Base-by-base conservation (phyloP, 1,284 basidiomycete genomes). In the Hymenochaete sp. region DNA sequence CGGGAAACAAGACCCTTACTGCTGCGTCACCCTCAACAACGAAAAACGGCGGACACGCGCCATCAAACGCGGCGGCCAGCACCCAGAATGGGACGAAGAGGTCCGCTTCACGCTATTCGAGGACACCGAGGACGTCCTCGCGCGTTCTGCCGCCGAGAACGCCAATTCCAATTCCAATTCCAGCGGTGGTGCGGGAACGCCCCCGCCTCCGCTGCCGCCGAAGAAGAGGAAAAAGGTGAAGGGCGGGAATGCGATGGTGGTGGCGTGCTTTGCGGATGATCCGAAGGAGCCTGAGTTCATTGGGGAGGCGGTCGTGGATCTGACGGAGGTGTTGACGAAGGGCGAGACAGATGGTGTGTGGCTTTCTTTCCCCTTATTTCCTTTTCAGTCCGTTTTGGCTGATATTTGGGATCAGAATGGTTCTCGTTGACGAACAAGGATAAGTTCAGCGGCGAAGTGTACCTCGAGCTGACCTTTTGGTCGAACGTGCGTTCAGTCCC, bases 61-160 rank as follows among this genome's bases (percentile, higher is more conserved):
- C 6, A 88, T 98, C 64, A 93, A 91, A 61, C 84, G 92, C 29
- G 95, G 96, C 43, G 96, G 96, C 3, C 95, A 98, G 63, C 92
- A 96, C 63, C 96, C 95, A 6, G 88, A 91, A 62, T 99, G 96
- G 95, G 96, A 99, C 62, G 92, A 96, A 59, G 95, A 99, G 66
- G 73, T 98, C 54, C 84, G 96, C 37, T 98, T 98, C 64, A 83
- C 85, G 25, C 72, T 99, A 49, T 79, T 74, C 55, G 91, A 95
- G 58, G 89, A 92, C 53, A 67, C 75, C 16, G 77, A 86, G 44
- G 82, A 83, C 56, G 70, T 77, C 6, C 62, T 79, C 21, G 67
- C 72, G 21, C 66, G 72, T 42, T 67, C 71, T 29, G 63, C 69
- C 2, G 60, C 65, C 41, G 71, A 68, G 28, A 67, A 71, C 38